Base-by-base conservation (phyloP, 805 yeast species). In the Saccharomyces eubayanus region DNA sequence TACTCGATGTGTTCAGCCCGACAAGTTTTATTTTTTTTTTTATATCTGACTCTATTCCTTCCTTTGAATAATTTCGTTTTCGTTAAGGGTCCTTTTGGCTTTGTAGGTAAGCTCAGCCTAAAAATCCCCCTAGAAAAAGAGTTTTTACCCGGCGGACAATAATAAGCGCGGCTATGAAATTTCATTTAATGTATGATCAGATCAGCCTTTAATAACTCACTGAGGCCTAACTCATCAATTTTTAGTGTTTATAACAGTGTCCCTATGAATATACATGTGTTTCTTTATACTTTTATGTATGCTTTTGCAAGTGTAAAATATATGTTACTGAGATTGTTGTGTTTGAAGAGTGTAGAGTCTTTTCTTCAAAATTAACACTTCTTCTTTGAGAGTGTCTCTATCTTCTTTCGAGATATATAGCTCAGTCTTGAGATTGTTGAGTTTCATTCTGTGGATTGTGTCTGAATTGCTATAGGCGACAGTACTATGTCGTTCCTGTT, bases 341-440 rank as follows among this genome's bases (percentile, higher is more conserved):
- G 20, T 10, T 16, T 36, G 43, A 11, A 36, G 24, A 16, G 24
- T 36, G 21, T 36, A 36, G 2, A 85, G 69, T 60, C 79, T 80
- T 65, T 85, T 85, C 69, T 85, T 84, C 64, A 85, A 71, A 0
- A 73, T 61, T 36, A 81, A 65, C 14, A 83, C 79, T 54, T 77
- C 83, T 24, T 82, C 86, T 63, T 82, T 84, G 66, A 87, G 73
- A 61, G 84, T 86, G 63, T 89, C 94, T 59, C 95, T 78, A 69
- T 89, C 96, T 70, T 88, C 91, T 62, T 83, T 83, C 59, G 85
- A 78, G 53, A 89, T 86, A 62, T 79, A 85, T 59, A 89, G 74
- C 66, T 89, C 96, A 4, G 96, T 96, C 63, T 88, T 87, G 60
- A 89, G 72, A 62, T 89, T 96, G 62, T 87, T 83, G 47, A 89